Base-by-base conservation (phyloP, 805 yeast species). In the Yamadazyma akitaensis region DNA sequence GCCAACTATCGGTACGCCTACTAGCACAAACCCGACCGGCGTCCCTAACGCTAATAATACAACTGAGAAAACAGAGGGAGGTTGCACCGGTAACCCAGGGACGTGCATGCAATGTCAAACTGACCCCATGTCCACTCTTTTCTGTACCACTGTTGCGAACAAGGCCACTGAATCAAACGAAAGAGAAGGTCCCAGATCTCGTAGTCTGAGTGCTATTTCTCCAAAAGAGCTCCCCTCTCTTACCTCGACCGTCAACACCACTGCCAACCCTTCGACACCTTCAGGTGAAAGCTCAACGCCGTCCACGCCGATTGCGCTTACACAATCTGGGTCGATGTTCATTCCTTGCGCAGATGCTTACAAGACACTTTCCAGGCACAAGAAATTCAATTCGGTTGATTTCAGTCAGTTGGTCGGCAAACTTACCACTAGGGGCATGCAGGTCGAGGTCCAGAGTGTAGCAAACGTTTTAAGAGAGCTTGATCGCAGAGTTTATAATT, bases 281-380 rank as follows among this genome's bases (percentile, higher is more conserved):
- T 30, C 43, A 26, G 40, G 30, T 13, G 44, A 42, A 7, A 21
- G 26, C 45, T 34, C 42, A 12, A 21, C 16, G 18, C 37, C 49
- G 19, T 38, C 57, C 2, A 32, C 48, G 5, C 43, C 44, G 11
- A 24, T 37, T 13, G 21, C 43, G 24, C 5, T 33, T 21, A 16
- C 42, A 32, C 13, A 28, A 11, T 17, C 14, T 21, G 34, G 60
- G 2, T 45, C 50, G 10, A 78, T 81, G 57, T 90, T 81, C 53
- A 88, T 90, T 40, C 96, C 97, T 2, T 85, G 94, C 59, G 82
- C 91, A 12, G 96, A 90, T 57, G 96, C 97, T 0, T 90, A 88
- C 67, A 85, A 84, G 64, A 88, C 96, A 2, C 75, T 91, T 43
- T 82, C 91, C 28, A 73, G 96, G 47, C 96, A 89, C 63, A 84